phyloP scores from a whole-genome alignment of 164 flowering plant species.

The Vitis cinerea region DNA sequence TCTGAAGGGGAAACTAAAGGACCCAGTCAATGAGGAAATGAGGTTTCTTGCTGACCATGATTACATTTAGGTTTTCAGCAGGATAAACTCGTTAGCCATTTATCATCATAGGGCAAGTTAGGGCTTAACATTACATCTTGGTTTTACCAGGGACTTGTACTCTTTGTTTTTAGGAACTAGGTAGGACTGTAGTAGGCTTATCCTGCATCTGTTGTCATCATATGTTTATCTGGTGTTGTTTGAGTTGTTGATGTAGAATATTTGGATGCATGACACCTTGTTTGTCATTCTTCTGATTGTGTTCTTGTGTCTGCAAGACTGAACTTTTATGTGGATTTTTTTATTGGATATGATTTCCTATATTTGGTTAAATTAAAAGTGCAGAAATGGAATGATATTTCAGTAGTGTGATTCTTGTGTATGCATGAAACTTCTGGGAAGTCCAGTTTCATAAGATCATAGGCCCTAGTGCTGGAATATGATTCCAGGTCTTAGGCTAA shows the following conservation, averaged over 20 bases:
- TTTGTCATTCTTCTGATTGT: slow-evolving; percentile 11
- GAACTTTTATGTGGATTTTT: background rate
- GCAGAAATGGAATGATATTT: too few species aligned
- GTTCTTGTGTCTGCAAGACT: slow-evolving; percentile 6
- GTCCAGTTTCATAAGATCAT: background rate
- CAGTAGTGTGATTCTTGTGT: too few species aligned
- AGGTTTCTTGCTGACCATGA: slow-evolving; percentile 23
- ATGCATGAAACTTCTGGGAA: background rate
- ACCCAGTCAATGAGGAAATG: slow-evolving; percentile 27
- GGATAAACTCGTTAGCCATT: too few species aligned
- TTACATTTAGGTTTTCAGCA: too few species aligned
- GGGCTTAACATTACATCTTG: too few species aligned
- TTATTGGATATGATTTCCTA: background rate
- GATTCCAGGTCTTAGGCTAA: too few species aligned
- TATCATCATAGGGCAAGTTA: too few species aligned
- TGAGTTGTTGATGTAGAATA: slow-evolving; percentile 5
- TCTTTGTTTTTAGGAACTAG: too few species aligned
- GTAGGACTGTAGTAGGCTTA: background rate
- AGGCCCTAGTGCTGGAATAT: too few species aligned
- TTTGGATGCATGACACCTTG: slow-evolving; percentile 3
- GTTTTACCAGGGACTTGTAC: too few species aligned
- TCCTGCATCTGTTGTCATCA: background rate
- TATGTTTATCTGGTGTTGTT: slow-evolving; percentile 1
- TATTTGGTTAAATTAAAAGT: background rate
- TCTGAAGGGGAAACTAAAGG: slow-evolving; percentile 30